phyloP scores from a whole-genome alignment of 1,284 basidiomycete genomes.

The Earliella scabrosa region DNA sequence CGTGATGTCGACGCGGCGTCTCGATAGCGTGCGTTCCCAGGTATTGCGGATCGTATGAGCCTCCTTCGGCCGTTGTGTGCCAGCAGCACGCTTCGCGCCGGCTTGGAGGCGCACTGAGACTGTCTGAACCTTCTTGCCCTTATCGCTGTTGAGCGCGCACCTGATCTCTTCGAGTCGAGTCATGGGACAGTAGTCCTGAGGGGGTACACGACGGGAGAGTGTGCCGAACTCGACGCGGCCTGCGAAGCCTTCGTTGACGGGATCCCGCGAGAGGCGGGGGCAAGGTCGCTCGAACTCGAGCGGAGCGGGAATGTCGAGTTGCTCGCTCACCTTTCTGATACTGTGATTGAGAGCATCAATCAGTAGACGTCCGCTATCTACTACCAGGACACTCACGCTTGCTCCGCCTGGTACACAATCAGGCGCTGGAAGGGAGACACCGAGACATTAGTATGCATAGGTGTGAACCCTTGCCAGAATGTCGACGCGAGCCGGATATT shows the following conservation, averaged over 20 bases:
- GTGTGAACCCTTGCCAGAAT: slow-evolving; percentile 10
- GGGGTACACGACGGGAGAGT: neutral
- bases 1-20: neutral
- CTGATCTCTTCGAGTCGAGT: neutral
- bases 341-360: neutral
- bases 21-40: neutral
- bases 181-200: neutral
- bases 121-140: neutral
- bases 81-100: slow-evolving; percentile 5
- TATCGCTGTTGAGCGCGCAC: neutral
- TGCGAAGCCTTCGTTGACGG: neutral
- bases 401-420: slow-evolving; percentile 7
- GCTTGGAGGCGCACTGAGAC: neutral
- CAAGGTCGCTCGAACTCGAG: slow-evolving; percentile 8
- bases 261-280: slow-evolving; percentile 1
- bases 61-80: slow-evolving; percentile 4
- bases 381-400: slow-evolving; percentile 4
- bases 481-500: slow-evolving; percentile 6
- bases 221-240: neutral
- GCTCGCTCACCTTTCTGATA: neutral
- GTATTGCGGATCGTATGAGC: neutral
- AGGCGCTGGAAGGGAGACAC: neutral
- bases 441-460: slow-evolving; percentile 1
- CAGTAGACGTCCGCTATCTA: too few relatives aligned
- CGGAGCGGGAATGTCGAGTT: slow-evolving; percentile 4